Percentiles rank a stretch among this genome's conserved stretches.
Conservation (phyloP, 108 stramenopile species). For the Schizochytrium sp. region DNA sequence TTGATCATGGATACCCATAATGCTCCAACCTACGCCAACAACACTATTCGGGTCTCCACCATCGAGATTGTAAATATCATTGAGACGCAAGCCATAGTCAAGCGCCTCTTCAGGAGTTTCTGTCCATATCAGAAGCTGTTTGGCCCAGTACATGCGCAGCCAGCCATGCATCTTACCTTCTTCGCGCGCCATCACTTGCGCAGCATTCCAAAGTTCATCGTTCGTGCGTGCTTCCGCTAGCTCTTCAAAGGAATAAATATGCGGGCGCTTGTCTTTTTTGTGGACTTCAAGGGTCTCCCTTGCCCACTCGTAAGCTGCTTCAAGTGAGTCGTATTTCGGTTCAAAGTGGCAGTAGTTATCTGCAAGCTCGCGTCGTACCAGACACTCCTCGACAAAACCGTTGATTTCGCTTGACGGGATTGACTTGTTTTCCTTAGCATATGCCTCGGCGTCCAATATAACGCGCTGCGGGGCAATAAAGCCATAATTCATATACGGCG, state of each 20-base stretch:
- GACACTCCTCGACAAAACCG: slow-evolving; percentile 92
- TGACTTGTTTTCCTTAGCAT: slow-evolving; percentile 73
- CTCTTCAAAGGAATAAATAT: slow-evolving; percentile 84
- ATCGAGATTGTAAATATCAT: slow-evolving; percentile 96
- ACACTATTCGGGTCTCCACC: slow-evolving; percentile 97
- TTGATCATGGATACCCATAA: slow-evolving; percentile 96
- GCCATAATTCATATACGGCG: slow-evolving; percentile 87
- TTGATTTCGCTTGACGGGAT: slow-evolving; percentile 81
- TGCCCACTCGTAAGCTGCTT: slow-evolving; percentile 89
- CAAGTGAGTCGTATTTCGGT: slow-evolving; percentile 86
- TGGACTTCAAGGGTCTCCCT: slow-evolving; percentile 87
- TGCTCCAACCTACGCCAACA: slow-evolving; percentile 95
- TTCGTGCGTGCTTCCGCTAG: slow-evolving; percentile 88
- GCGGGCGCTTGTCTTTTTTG: slow-evolving; percentile 84
- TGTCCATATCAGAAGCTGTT: slow-evolving; percentile 99
- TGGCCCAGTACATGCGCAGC: slow-evolving; percentile 99
- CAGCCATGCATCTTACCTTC: slow-evolving; percentile 98
- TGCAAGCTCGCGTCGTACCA: slow-evolving; percentile 92
- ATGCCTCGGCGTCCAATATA: slow-evolving; percentile 78
- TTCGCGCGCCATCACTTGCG: slow-evolving; percentile 88
- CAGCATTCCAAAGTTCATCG: slow-evolving; percentile 99
- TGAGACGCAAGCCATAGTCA: slow-evolving; percentile 87
- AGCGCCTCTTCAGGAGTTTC: slow-evolving; percentile 84
- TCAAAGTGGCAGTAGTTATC: slow-evolving; percentile 97
- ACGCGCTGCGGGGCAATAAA: slow-evolving; percentile 88